Evolutionary conservation across 805 yeast species (phyloP).

Genomic region (Kodamaea leandrae): DNA sequence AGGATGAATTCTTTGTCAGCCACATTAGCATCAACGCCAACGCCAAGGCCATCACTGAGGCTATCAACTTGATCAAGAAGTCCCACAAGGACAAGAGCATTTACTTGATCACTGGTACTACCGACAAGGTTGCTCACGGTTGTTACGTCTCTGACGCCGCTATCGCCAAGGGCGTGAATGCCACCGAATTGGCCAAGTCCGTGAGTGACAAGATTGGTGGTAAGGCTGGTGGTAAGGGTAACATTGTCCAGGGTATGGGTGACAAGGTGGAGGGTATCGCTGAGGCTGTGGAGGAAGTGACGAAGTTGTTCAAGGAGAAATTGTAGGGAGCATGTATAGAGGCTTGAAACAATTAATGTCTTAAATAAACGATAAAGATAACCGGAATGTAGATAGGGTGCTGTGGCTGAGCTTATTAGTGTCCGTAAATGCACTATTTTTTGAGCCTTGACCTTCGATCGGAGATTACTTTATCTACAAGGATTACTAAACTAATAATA

Average conservation of each 20-base stretch:
- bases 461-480: too few relatives aligned
- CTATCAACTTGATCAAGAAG: slow-evolving; percentile 77
- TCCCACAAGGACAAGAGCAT: slow-evolving; percentile 71
- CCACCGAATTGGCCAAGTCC: slow-evolving; percentile 67
- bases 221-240: slow-evolving; percentile 98
- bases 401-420: too few relatives aligned
- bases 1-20: slow-evolving; percentile 58
- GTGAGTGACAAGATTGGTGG: slow-evolving; percentile 86
- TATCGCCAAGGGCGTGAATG: slow-evolving; percentile 65
- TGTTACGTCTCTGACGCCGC: slow-evolving; percentile 79
- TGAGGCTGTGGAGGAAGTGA: slow-evolving; percentile 72
- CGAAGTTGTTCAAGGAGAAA: slow-evolving; percentile 58
- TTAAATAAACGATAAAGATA: too few relatives aligned
- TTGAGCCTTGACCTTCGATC: too few relatives aligned
- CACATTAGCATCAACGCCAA: slow-evolving; percentile 71
- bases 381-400: too few relatives aligned
- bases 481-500: too few relatives aligned
- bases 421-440: too few relatives aligned
- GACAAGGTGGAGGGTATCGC: slow-evolving; percentile 67
- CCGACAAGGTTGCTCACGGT: slow-evolving; percentile 88
- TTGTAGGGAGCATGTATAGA: slow-evolving; percentile 37
- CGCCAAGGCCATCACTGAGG: slow-evolving; percentile 93
- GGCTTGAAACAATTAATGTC: too few relatives aligned
- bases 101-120: slow-evolving; percentile 73
- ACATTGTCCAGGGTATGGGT: slow-evolving; percentile 96